Evolutionary conservation across 352 stramenopile genomes (phyloP).

Genomic region (Plasmopara muralis): DNA sequence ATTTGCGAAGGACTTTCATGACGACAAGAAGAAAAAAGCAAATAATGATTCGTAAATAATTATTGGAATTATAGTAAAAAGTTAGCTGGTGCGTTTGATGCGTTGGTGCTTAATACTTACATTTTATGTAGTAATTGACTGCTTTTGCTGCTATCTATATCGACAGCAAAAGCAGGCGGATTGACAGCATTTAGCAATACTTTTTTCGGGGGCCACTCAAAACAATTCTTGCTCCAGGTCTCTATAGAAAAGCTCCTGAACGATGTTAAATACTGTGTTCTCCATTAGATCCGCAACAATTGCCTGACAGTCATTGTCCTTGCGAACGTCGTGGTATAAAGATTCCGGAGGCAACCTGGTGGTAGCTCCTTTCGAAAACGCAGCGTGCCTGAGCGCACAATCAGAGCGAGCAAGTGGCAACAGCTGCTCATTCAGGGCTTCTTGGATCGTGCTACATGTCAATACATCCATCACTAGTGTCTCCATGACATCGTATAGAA

Average conservation of each 20-base stretch:
- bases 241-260: conserved; percentile 78
- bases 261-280: conserved; percentile 75
- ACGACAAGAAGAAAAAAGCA: conserved; percentile 42
- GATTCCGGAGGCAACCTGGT: conserved; percentile 4
- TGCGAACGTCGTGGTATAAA: conserved; percentile 25
- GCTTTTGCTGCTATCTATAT: conserved; percentile 5
- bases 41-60: conserved; percentile 21
- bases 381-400: conserved; percentile 19
- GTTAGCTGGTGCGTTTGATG: conserved; percentile 11
- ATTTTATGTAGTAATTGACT: conserved; percentile 12
- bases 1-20: conserved; percentile 94
- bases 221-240: conserved; percentile 63
- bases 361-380: conserved; percentile 6
- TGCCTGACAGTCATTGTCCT: conserved; percentile 56
- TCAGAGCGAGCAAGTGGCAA: conserved; percentile 22
- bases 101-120: conserved; percentile 2
- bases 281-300: conserved; percentile 60
- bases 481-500: conserved; percentile 54
- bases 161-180: conserved; percentile 2
- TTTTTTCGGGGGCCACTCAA: conserved; percentile 51
- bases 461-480: conserved; percentile 52
- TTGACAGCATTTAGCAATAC: conserved; percentile 32
- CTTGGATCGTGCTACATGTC: conserved; percentile 39
- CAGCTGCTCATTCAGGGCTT: conserved; percentile 35
- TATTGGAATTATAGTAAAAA: background rate